Evolutionary conservation across 768 basidiomycete genomes (phyloP).

Genomic region (Boletus pseudo-olivaceus): DNA sequence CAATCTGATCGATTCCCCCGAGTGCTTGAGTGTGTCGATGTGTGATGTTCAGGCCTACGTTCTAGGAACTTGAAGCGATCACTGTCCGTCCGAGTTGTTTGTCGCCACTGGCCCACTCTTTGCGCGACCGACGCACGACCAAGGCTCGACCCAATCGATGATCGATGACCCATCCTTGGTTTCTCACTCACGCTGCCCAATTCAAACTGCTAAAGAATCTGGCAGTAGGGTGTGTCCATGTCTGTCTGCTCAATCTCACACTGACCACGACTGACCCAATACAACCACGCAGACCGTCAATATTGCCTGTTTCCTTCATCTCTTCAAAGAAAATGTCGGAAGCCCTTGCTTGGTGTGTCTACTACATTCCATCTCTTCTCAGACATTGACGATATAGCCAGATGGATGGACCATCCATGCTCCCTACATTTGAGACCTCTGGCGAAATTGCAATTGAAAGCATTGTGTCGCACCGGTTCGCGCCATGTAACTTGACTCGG

Average conservation of each 20-base stretch:
- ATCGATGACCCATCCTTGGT: slow-evolving; percentile 16
- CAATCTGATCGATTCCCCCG: too few species aligned
- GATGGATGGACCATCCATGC: slow-evolving; percentile 78
- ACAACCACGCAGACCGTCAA: slow-evolving; percentile 48
- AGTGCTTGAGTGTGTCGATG: neutral
- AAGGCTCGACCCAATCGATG: neutral
- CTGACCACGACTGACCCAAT: neutral
- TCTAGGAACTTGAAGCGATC: neutral
- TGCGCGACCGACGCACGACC: neutral
- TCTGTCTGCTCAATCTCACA: slow-evolving; percentile 9
- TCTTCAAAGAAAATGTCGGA: slow-evolving; percentile 61
- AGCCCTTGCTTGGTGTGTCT: slow-evolving; percentile 48
- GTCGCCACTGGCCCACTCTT: too few species aligned
- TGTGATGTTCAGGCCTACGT: neutral
- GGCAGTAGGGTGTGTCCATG: slow-evolving; percentile 27
- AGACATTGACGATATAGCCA: slow-evolving; percentile 24
- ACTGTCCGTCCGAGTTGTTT: too few species aligned
- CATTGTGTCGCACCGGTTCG: slow-evolving; percentile 49
- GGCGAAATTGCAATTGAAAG: slow-evolving; percentile 68
- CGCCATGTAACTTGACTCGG: slow-evolving; percentile 50
- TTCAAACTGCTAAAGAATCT: slow-evolving; percentile 20
- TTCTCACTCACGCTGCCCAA: slow-evolving; percentile 8
- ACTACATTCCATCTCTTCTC: neutral
- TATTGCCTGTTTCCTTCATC: slow-evolving; percentile 52
- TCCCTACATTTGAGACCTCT: slow-evolving; percentile 60